These are phyloP conservation scores for Moelleriella libera DNA, from an alignment of 2,329 filamentous ascomycete genomes.

Conservation along the genomic window DNA sequence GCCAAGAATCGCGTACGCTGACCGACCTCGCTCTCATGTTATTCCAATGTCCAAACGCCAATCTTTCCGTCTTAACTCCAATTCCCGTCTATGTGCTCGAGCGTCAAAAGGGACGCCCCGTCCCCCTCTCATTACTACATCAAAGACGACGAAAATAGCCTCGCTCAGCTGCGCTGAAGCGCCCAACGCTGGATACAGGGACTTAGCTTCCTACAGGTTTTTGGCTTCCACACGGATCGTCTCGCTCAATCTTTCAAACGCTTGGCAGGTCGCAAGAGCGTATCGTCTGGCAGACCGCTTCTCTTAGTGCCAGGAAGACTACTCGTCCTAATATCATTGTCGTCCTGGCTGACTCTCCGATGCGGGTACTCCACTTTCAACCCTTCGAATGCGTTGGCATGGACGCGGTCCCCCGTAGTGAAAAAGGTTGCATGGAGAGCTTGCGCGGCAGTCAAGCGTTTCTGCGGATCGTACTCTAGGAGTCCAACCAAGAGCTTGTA, in stretches of 20 bases:
- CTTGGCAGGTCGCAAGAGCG: constrained; percentile 48
- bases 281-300: constrained; percentile 72
- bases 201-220: no score
- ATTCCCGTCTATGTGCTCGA: no score
- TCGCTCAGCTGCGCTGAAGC: no score
- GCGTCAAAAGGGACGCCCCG: no score
- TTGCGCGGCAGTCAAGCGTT: constrained; percentile 73
- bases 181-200: no score
- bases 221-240: background rate
- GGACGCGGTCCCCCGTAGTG: constrained; percentile 55
- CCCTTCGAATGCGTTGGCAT: constrained; percentile 80
- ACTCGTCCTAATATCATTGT: constrained; percentile 86
- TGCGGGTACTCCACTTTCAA: constrained; percentile 80
- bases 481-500: constrained; percentile 70
- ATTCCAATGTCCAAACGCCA: no score
- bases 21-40: no score
- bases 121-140: no score
- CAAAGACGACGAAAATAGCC: no score
- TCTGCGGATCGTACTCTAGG: constrained; percentile 84
- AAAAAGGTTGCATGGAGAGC: constrained; percentile 92
- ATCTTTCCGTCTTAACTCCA: no score
- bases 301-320: constrained; percentile 86
- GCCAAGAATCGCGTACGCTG: no score
- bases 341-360: constrained; percentile 80
- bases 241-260: constrained; percentile 37